Evolutionary conservation across 2,329 filamentous ascomycete species (phyloP), one percentile per base, ranked within the genome.

Genomic region (Paraphaeosphaeria sporulosa): DNA sequence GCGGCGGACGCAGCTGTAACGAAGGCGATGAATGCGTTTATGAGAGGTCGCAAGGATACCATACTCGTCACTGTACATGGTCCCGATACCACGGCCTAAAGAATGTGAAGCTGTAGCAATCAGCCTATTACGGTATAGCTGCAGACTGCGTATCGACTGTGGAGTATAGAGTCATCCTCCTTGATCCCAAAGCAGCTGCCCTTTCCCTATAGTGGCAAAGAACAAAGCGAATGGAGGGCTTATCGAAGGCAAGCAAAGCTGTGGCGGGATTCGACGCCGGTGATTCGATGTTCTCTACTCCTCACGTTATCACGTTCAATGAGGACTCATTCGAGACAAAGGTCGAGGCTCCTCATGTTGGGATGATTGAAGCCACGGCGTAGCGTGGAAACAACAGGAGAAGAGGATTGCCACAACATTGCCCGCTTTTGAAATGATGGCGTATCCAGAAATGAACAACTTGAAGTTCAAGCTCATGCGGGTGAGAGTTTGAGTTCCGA

Each of bases 301-400:
- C 44, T 47, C 44, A 2, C 6, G 3, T 17, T 7, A 4, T 2
- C n/a, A 15, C 23, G 27, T 30, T 30, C 58, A n/a, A 36, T 13
- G 44, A 27, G 40, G 46, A 36, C 36, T 38, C 12, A 38, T 50
- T 50, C 46, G 46, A 53, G 19, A 58, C 23, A 47, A 47, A 47
- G 44, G 23, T 15, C 2, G 21, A 52, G 57, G 54, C 46, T 51
- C 43, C 34, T 32, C 25, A 23, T 34, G 21, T n/a, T 25, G 13
- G 47, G 55, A 60, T 56, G 47, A 56, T 48, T 58, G 52, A 58
- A 44, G 46, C 27, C 51, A 30, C 40, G 34, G 51, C 50, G n/a
- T 52, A 30, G 30, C 44, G 47, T 48, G 55, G 43, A 49, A 43
- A 52, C 23, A 53, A 50, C 52, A 21, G 32, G 43, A n/a, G 38